These are phyloP conservation scores for Plasmodium falciparum DNA, from an alignment of 169 alveolate species.

Conservation along the genomic window DNA sequence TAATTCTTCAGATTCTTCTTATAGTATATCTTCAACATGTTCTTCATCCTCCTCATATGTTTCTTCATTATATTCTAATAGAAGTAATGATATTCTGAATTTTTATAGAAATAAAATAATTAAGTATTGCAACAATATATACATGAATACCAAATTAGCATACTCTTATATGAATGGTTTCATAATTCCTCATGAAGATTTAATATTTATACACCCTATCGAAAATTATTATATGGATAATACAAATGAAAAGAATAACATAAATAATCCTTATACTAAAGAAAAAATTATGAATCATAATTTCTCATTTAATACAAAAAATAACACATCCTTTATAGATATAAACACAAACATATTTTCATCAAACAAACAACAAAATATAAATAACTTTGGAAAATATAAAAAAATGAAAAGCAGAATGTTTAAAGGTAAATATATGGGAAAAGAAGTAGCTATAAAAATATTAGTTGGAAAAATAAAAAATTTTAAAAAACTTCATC, in stretches of 20 bases:
- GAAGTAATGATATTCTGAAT: constrained; percentile 15
- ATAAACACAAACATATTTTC: background rate
- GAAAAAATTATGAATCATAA: background rate
- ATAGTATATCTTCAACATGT: background rate
- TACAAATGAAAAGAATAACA: background rate
- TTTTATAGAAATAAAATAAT: constrained; percentile 23
- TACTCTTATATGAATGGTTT: constrained; percentile 63
- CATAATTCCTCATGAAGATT: constrained; percentile 60
- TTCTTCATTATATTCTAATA: constrained; percentile 43
- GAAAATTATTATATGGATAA: constrained; percentile 17
- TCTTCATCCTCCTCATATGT: constrained; percentile 24
- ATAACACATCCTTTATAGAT: background rate
- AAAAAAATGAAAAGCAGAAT: constrained; percentile 40
- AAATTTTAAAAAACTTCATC: constrained; percentile 48
- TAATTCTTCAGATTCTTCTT: constrained; percentile 17
- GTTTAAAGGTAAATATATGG: constrained; percentile 73
- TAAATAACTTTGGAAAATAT: background rate
- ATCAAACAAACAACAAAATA: no score
- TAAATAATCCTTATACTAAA: background rate
- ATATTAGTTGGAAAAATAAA: constrained; percentile 69
- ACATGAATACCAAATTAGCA: constrained; percentile 44
- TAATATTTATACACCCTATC: constrained; percentile 53
- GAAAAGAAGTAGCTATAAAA: constrained; percentile 78
- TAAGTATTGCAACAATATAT: constrained; percentile 40
- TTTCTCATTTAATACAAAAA: background rate